Evolutionary conservation across 352 stramenopile genomes (phyloP).

Genomic region (Phytopythium ostracodes): DNA sequence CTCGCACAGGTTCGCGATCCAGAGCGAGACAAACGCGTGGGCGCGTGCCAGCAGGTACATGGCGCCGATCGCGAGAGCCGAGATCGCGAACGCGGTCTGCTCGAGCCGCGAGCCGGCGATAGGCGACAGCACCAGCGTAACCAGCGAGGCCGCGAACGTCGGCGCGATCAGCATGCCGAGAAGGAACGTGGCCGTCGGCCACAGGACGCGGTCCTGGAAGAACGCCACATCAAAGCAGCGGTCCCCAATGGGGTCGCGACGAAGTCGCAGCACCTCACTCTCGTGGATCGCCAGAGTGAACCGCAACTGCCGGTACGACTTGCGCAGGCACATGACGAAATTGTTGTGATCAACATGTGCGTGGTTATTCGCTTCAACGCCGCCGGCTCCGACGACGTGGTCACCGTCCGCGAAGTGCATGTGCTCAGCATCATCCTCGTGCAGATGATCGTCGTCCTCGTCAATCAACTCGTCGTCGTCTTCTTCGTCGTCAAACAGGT

Average conservation of each 20-base stretch:
- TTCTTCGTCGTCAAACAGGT: conserved; percentile 28
- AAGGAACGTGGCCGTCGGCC: conserved; percentile 43
- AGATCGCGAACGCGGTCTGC: conserved; percentile 56
- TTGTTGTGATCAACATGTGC: conserved; percentile 18
- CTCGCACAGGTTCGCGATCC: conserved; percentile 70
- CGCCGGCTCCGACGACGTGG: background rate
- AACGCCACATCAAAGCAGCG: conserved; percentile 69
- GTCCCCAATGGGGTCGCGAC: conserved; percentile 49
- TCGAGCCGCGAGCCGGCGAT: conserved; percentile 27
- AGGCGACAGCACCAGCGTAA: conserved; percentile 32
- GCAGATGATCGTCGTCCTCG: conserved; percentile 31
- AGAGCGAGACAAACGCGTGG: conserved; percentile 45
- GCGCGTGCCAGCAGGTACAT: conserved; percentile 33
- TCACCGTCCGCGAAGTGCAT: background rate
- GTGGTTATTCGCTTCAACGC: conserved; percentile 8
- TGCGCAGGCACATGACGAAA: conserved; percentile 55
- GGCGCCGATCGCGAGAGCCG: conserved; percentile 35
- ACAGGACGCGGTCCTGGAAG: conserved; percentile 63
- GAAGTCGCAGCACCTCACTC: conserved; percentile 55
- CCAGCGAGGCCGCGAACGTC: conserved; percentile 40
- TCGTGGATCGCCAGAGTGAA: conserved; percentile 77
- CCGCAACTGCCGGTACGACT: conserved; percentile 60
- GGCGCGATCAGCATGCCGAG: conserved; percentile 50
- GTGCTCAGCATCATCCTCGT: conserved; percentile 30
- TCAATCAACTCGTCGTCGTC: conserved; percentile 36